Base-by-base conservation (phyloP, 139 green algal genomes). In the Chlorella sp. region DNA sequence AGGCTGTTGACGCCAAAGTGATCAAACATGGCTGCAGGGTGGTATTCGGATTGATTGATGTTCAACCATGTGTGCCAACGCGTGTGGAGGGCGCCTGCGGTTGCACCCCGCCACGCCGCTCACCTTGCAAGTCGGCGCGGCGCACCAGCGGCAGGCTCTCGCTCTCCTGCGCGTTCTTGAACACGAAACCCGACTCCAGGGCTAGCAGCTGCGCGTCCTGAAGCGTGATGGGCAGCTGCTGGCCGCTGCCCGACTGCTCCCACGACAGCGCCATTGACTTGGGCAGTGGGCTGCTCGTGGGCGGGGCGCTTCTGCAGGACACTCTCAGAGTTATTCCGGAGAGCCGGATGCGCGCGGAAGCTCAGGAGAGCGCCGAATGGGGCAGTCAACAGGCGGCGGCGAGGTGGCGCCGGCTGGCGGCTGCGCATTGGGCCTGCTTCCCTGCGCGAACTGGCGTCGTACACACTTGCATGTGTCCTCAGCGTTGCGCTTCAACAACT, bases 141-240 rank as follows among this genome's bases (percentile, higher is more conserved):
- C 65, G 43, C 20, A 34, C 46, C 17, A 84, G 44, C 8, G 64
- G 64, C 65, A 54, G 30, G 28, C 2, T 28, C 11, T 75, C 67
- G 28, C 26, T 34, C 9, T 24, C 51, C 51, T 60, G 51, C 51
- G 56, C 68, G 30, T 40, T 36, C 34, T 54, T 41, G 48, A 44
- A 83, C 28, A 41, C 20, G 41, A 77, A 83, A 8, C 73, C 74
- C 2, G 73, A 56, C 11, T 78, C 38, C 14, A 88, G 11, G 3
- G 85, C 65, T 9, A 88, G 54, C 30, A 87, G 68, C 80, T 76
- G 62, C 22, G 79, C 79, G n/a, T 76, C 79, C 34, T 75, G 32
- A 43, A 84, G 64, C 17, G 79, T 65, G 32, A 84, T 28, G 7
- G 3, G 60, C 77, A 83, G 51, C 11, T 60, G 13, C 43, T 40